Conservation (phyloP, 805 yeast genomes). For the Teunomyces barrocoloradensis region DNA sequence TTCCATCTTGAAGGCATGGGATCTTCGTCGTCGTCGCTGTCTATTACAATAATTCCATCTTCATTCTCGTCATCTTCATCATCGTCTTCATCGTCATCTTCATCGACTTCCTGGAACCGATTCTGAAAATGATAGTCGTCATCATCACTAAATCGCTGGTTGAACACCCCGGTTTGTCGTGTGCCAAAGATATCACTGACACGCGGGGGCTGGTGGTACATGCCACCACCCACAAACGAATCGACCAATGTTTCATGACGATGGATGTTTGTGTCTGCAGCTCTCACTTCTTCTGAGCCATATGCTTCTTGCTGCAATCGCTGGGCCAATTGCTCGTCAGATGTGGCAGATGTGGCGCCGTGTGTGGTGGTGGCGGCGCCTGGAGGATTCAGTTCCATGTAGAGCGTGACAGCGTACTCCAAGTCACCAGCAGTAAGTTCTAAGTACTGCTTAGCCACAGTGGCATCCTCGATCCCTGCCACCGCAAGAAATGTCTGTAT, state of each 20-base stretch:
- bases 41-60: conserved; percentile 22
- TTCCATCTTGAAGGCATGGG: too few species aligned
- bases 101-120: conserved; percentile 17
- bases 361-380: conserved; percentile 13
- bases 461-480: conserved; percentile 68
- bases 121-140: conserved; percentile 25
- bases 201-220: conserved; percentile 4
- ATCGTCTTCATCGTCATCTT: conserved; percentile 29
- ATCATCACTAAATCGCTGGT: conserved; percentile 50
- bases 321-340: conserved; percentile 47
- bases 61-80: conserved; percentile 33
- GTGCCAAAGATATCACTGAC: conserved; percentile 45
- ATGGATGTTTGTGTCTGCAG: conserved; percentile 75
- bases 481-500: conserved; percentile 79
- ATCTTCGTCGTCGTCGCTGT: conserved; percentile 14
- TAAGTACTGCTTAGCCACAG: conserved; percentile 70
- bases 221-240: conserved; percentile 12
- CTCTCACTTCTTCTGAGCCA: conserved; percentile 29
- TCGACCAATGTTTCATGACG: conserved; percentile 76
- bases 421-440: conserved; percentile 75
- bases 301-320: conserved; percentile 65
- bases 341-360: conserved; percentile 33
- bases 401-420: conserved; percentile 82
- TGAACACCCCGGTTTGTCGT: conserved; percentile 54
- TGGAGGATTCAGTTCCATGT: conserved; percentile 53